A percentile compares a stretch with the other conserved stretches of the same genome.
Evolutionary conservation across 345 rosid species (phyloP).

Genomic region (Eucalyptus marginata): DNA sequence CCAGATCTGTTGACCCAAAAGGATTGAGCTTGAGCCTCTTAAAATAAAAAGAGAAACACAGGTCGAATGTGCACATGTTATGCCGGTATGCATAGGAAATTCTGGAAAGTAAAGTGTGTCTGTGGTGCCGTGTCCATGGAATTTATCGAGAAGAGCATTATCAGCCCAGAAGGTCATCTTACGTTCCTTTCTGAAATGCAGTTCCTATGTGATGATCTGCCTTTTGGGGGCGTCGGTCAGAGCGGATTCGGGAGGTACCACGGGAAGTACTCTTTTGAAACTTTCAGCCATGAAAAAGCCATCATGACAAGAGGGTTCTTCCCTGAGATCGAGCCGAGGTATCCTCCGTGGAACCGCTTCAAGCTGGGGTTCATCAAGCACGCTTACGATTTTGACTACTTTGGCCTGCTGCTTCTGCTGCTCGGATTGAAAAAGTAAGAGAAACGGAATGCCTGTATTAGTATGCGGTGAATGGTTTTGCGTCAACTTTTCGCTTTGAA

Average conservation of each 20-base stretch:
- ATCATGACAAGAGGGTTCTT: conserved; percentile 49
- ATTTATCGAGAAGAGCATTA: neutral
- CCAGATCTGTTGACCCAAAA: neutral
- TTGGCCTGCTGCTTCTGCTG: conserved; percentile 38
- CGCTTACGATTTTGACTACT: conserved; percentile 42
- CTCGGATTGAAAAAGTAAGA: conserved; percentile 33
- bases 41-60: neutral
- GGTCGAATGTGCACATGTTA: neutral
- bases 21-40: neutral
- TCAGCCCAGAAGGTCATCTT: neutral
- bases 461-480: neutral
- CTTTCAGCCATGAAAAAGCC: conserved; percentile 90
- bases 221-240: conserved; percentile 87
- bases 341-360: conserved; percentile 80
- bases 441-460: neutral
- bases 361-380: conserved; percentile 54
- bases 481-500: neutral
- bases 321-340: conserved; percentile 62
- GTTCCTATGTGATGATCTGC: conserved; percentile 56
- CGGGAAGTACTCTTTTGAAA: conserved; percentile 81
- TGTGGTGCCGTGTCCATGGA: neutral
- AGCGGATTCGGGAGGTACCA: conserved; percentile 90
- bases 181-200: conserved; percentile 7
- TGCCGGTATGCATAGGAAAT: neutral
- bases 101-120: neutral